Evolutionary conservation across 106 monocot species (phyloP).

Genomic region (Platanthera guangdongensis): DNA sequence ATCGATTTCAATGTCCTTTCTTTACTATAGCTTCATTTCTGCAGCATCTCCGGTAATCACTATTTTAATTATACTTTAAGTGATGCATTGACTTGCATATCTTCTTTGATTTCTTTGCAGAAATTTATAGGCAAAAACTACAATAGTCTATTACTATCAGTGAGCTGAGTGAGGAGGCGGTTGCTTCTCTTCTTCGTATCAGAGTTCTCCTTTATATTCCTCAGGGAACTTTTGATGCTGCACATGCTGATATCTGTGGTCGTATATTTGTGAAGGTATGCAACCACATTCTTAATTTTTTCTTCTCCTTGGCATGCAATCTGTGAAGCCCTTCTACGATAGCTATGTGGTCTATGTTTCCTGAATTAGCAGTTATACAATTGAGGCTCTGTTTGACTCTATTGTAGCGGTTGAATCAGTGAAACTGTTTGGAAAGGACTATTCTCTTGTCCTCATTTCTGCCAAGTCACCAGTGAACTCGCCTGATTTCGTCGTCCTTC

Average conservation of each 20-base stretch:
- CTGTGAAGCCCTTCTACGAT: not conserved
- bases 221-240: slow-evolving; percentile 72
- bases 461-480: too few relatives aligned
- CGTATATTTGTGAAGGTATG: slow-evolving; percentile 79
- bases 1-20: too few relatives aligned
- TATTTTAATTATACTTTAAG: not conserved
- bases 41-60: too few relatives aligned
- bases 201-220: slow-evolving; percentile 81
- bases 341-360: not conserved
- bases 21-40: too few relatives aligned
- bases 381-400: not conserved
- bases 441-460: too few relatives aligned
- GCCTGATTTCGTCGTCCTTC: too few relatives aligned
- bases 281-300: not conserved
- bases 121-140: slow-evolving; percentile 94
- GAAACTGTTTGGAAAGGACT: too few relatives aligned
- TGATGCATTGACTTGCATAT: not conserved
- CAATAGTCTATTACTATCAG: slow-evolving; percentile 70
- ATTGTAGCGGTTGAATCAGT: too few relatives aligned
- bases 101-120: slow-evolving; percentile 26
- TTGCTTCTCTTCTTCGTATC: slow-evolving; percentile 46
- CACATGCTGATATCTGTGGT: slow-evolving; percentile 93
- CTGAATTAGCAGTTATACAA: not conserved
- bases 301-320: not conserved
- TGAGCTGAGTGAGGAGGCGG: slow-evolving; percentile 76